phyloP scores from a whole-genome alignment of 169 alveolate species.

The Cryptosporidium meleagridis region DNA sequence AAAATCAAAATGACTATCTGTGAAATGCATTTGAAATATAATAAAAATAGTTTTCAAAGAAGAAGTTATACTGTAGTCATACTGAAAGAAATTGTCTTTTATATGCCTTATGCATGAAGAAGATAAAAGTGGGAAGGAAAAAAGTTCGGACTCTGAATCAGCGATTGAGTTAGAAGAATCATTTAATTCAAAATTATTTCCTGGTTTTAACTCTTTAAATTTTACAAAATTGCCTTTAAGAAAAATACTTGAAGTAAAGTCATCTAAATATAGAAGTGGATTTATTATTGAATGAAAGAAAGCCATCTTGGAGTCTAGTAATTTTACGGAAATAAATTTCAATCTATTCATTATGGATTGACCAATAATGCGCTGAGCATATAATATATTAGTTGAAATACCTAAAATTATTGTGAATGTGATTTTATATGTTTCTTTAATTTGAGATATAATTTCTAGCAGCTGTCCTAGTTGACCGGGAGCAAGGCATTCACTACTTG shows the following conservation, averaged over 20 bases:
- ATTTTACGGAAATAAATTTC: constrained; percentile 8
- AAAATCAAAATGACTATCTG: not conserved
- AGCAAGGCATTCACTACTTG: constrained; percentile 25
- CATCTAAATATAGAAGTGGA: constrained; percentile 9
- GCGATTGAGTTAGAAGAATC: not conserved
- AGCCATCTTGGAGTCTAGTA: constrained; percentile 32
- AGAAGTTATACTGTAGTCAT: constrained; percentile 27
- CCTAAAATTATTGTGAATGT: constrained; percentile 38
- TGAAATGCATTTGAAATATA: constrained; percentile 9
- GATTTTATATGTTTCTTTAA: constrained; percentile 36
- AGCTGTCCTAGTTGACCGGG: constrained; percentile 31
- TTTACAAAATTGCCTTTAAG: not conserved
- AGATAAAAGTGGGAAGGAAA: constrained; percentile 2
- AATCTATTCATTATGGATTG: constrained; percentile 6
- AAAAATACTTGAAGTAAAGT: not conserved
- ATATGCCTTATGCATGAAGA: not conserved
- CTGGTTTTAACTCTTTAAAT: not conserved
- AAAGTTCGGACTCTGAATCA: not conserved
- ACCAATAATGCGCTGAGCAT: constrained; percentile 21
- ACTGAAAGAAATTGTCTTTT: constrained; percentile 61
- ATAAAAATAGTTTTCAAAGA: constrained; percentile 18
- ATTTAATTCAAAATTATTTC: not conserved
- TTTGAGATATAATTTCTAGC: constrained; percentile 17
- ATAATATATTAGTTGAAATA: constrained; percentile 13
- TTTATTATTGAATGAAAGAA: constrained; percentile 34